Conservation (phyloP, 768 basidiomycete species). For the Chalciporus sphaerocephalus region DNA sequence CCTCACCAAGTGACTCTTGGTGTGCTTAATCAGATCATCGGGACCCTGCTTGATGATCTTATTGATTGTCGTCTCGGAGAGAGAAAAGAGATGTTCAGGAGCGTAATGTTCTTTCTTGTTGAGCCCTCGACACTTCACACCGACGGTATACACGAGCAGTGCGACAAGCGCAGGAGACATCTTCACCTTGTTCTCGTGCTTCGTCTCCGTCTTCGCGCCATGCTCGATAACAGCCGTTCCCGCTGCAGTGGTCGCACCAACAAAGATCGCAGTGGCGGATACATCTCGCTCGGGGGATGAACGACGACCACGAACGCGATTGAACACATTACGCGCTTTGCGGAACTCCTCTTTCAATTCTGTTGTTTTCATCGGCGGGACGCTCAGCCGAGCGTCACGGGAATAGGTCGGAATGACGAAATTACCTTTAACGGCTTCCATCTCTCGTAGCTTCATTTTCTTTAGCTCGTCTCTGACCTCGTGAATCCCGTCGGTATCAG, state of each 20-base stretch:
- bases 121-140: slow-evolving; percentile 90
- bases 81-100: slow-evolving; percentile 86
- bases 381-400: slow-evolving; percentile 13
- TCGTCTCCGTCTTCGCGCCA: slow-evolving; percentile 10
- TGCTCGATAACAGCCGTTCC: slow-evolving; percentile 18
- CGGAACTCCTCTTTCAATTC: slow-evolving; percentile 39
- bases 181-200: slow-evolving; percentile 41
- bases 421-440: slow-evolving; percentile 36
- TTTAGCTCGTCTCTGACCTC: slow-evolving; percentile 26
- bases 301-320: slow-evolving; percentile 37
- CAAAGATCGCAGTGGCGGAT: slow-evolving; percentile 15
- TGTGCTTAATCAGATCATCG: slow-evolving; percentile 81
- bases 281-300: slow-evolving; percentile 15
- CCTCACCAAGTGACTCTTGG: slow-evolving; percentile 73
- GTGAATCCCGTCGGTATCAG: slow-evolving; percentile 27
- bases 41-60: slow-evolving; percentile 67
- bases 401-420: not conserved
- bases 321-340: slow-evolving; percentile 40
- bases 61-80: slow-evolving; percentile 80
- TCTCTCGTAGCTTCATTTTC: slow-evolving; percentile 27
- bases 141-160: slow-evolving; percentile 89
- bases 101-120: slow-evolving; percentile 83
- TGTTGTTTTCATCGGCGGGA: slow-evolving; percentile 7
- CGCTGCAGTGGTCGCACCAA: slow-evolving; percentile 4
- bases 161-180: slow-evolving; percentile 73